Base-by-base conservation (phyloP, 192 early-diverging fungal species). In the Helicostylum pulchrum region DNA sequence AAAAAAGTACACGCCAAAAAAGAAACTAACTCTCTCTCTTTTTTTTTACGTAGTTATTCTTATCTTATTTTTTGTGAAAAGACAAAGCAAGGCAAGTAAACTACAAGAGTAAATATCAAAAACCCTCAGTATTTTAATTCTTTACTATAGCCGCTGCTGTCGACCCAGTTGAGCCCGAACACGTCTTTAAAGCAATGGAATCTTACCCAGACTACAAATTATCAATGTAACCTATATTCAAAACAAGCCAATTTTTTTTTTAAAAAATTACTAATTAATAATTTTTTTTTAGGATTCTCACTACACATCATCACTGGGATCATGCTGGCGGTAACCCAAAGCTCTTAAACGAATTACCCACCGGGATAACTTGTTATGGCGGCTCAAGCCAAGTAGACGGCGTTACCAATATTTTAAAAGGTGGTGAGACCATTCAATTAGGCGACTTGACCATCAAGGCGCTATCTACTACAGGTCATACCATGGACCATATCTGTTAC, bases 251-350 rank as follows among this genome's bases (percentile, higher is more conserved):
- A 26, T 26, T 26, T 26, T 26, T 26, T 0, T 26, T 26, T 26
- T n/a, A n/a, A n/a, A n/a, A n/a, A 26, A 26, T 26, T 46, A 43
- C 21, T 49, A 31, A 21, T 2, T 42, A 20, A 26, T n/a, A 54
- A 48, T 55, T 42, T 49, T 57, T 39, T 39, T 17, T 59, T 58
- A 71, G 74, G 20, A 72, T 76, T 30, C 39, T 76, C 14, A 76
- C 74, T 4, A 76, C 74, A 1, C 74, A 76, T 51, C 74, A 76
- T 32, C 74, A 76, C 54, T 66, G 60, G 64, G 74, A 76, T 47
- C 74, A 76, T 50, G 74, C 74, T 21, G 69, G 70, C 39, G 74
- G 74, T 19, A 76, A 76, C 31, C 64, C 39, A n/a, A 57, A 71
- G 26, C 11, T 71, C 7, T 8, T 68, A 31, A 5, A 12, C 12